These are phyloP conservation scores for Lecanicillium sp. DNA, from an alignment of 2,329 filamentous ascomycete species.

Conservation along the genomic window DNA sequence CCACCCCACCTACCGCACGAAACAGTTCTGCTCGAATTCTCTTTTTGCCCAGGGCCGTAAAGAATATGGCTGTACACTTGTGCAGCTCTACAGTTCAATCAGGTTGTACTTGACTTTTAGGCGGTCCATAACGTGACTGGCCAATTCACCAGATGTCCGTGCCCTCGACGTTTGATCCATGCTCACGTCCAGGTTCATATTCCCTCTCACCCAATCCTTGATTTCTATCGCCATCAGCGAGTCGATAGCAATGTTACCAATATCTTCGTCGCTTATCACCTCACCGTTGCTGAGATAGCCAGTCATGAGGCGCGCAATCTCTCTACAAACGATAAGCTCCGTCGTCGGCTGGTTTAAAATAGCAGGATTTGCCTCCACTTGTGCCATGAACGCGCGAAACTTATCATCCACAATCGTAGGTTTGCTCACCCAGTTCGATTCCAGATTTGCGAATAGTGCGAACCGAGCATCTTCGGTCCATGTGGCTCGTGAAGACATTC, in stretches of 20 bases:
- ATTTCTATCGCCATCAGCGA: conserved; percentile 4
- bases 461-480: background rate
- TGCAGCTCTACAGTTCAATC: background rate
- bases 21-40: too few relatives aligned
- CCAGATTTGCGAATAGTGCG: background rate
- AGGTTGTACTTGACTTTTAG: conserved; percentile 1
- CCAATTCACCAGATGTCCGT: background rate
- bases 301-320: conserved; percentile 1
- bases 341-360: conserved; percentile 1
- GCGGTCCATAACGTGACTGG: background rate
- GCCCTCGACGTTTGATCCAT: conserved; percentile 3
- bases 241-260: conserved; percentile 2
- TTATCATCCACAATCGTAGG: background rate
- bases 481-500: background rate
- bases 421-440: background rate
- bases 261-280: background rate
- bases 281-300: background rate
- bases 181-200: conserved; percentile 3
- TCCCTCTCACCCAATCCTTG: conserved; percentile 2
- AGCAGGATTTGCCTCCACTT: background rate
- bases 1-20: too few relatives aligned
- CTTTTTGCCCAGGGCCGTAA: too few relatives aligned
- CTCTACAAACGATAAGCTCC: conserved; percentile 1
- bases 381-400: background rate
- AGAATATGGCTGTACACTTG: background rate